Base-by-base conservation (phyloP, 352 stramenopile species). In the Phytophthora pisi region DNA sequence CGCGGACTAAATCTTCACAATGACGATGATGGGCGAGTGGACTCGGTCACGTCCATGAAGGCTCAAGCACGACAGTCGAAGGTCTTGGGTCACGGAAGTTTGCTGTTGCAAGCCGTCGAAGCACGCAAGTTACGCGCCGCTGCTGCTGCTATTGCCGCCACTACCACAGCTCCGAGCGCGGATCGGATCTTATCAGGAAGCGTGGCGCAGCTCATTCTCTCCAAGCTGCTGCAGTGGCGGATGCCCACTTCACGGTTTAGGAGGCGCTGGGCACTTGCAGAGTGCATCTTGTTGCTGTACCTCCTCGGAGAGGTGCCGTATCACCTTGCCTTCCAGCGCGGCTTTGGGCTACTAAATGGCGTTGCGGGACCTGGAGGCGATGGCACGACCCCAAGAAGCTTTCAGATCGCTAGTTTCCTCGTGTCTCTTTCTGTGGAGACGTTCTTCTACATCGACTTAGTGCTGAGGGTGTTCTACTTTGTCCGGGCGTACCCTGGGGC, bases 391-490 rank as follows among this genome's bases (percentile, higher is more conserved):
- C 73, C 79, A 5, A 52, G 68, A 15, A 50, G 31, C 7, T 55
- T 88, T 36, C 81, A 90, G 51, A 15, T 74, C 18, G 28, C 68
- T 3, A 61, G 61, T 24, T 92, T 88, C 51, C 51, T 69, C 7
- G 28, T 69, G 2, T 55, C 74, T 2, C 8, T 84, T 1, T n/a
- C 72, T 0, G 58, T 90, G 5, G 84, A 92, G 57, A 28, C 81
- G 0, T 91, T 92, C 57, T 92, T 90, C 60, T 81, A 85, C 20
- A 50, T 60, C 0, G 82, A 92, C 31, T 61, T 86, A 20, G 72
- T 67, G 23, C 71, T 92, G 3, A 76, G 79, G 0, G 66, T 70
- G 1, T 55, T 72, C 0, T 79, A 75, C 10, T 91, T 93, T 47
- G 77, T 69, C 26, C 73, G 81, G 0, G 31, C 59, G 15, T 63